These are phyloP conservation scores for Ocimum tenuiflorum DNA, from an alignment of 257 asterid species.

Conservation along the genomic window DNA sequence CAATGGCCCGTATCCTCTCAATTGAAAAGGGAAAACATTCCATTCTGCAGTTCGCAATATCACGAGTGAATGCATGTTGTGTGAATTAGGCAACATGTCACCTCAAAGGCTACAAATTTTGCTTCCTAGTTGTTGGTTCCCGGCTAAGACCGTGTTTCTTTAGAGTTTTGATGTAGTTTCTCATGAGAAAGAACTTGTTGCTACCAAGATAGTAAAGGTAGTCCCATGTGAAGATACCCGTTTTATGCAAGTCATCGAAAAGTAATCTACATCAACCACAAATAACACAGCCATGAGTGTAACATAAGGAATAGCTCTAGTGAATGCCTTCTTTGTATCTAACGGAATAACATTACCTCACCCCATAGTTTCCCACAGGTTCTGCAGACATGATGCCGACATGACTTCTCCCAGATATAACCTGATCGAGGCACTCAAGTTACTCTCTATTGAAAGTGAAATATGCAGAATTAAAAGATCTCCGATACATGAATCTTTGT, in stretches of 20 bases:
- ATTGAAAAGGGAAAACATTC: too few species aligned
- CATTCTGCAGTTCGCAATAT: too few species aligned
- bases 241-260: slow-evolving; percentile 79
- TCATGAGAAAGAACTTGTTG: slow-evolving; percentile 68
- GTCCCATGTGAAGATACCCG: slow-evolving; percentile 88
- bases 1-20: too few species aligned
- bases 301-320: not conserved
- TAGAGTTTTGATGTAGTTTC: slow-evolving; percentile 55
- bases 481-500: not conserved
- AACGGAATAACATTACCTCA: slow-evolving; percentile 45
- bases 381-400: slow-evolving; percentile 83
- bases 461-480: not conserved
- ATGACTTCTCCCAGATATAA: slow-evolving; percentile 71
- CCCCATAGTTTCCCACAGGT: slow-evolving; percentile 87
- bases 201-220: slow-evolving; percentile 71
- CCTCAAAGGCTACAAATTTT: slow-evolving; percentile 17
- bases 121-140: slow-evolving; percentile 58
- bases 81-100: not conserved
- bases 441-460: slow-evolving; percentile 1
- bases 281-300: not conserved
- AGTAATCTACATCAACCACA: slow-evolving; percentile 42
- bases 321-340: not conserved
- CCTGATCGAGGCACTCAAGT: slow-evolving; percentile 40
- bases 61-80: too few species aligned
- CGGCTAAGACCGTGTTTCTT: slow-evolving; percentile 71